Base-by-base conservation (phyloP, 495 filamentous ascomycete genomes). In the Paragyromitra xinjiangensis region DNA sequence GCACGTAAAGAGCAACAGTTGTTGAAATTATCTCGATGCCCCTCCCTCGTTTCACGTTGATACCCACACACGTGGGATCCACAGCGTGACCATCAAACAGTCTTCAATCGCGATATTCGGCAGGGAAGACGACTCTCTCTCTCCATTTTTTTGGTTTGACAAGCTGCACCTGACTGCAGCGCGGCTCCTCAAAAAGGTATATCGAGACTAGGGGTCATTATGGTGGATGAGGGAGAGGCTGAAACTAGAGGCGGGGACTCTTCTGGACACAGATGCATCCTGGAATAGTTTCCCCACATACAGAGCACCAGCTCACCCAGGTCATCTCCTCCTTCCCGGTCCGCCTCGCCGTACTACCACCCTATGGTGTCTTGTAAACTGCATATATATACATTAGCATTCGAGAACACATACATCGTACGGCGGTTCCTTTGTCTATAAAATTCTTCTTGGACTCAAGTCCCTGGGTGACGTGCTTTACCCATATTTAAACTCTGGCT, bases 291-390 rank as follows among this genome's bases (percentile, higher is more conserved):
- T 34, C 58, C 29, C 55, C 12, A 9, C 34, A 34, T 34, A 59
- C 12, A 59, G 55, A 59, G 55, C 5, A 6, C 55, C 69, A 11
- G 55, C 42, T 19, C 50, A 53, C 55, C 45, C 48, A 62, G 55
- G 26, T 37, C 55, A 29, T 44, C 37, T 16, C 29, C 64, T 68
- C 71, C 19, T 37, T 75, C 64, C 64, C 48, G 37, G 70, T 66
- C 51, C 19, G 61, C 39, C 50, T 71, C 61, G 42, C 51, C 59
- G 64, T 73, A 50, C 39, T 37, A 72, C 50, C 26, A 71, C 74
- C 58, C 19, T 53, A 75, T 53, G 16, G 24, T 40, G 48, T 37
- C 70, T 65, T 24, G 16, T 11, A 55, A 40, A 48, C 34, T 55
- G 65, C 6, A 69, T 44, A 39, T 22, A 22, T 29, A 69, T 55